A percentile compares a stretch with the other conserved stretches of the same genome.
These are phyloP conservation scores for Nephelium lappaceum DNA, from an alignment of 345 rosid species.

Conservation along the genomic window DNA sequence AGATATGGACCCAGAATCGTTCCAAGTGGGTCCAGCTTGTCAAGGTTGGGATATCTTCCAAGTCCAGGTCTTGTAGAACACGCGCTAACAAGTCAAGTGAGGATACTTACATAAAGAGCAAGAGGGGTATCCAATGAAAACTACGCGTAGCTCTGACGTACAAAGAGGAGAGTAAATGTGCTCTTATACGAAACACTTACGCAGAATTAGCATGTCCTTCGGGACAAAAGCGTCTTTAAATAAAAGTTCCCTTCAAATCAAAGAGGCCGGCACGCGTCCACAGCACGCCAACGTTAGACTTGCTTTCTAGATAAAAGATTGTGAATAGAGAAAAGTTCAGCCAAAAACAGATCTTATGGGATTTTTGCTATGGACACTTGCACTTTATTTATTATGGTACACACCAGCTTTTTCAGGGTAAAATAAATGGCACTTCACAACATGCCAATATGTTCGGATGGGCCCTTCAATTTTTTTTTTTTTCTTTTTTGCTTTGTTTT, in stretches of 20 bases:
- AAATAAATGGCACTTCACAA: not conserved
- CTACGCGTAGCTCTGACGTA: not conserved
- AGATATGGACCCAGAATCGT: not conserved
- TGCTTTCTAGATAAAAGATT: not conserved
- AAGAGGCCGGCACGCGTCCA: not conserved
- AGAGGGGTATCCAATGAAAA: not conserved
- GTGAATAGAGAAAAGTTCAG: not conserved
- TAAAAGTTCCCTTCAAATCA: not conserved
- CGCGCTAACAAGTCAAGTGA: not conserved
- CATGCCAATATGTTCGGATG: no score
- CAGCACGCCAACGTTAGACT: not conserved
- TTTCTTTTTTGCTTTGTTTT: not conserved
- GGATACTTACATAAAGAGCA: no score
- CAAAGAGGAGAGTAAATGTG: not conserved
- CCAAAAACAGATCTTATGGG: not conserved
- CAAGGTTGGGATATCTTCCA: not conserved
- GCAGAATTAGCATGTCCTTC: no score
- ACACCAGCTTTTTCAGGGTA: not conserved
- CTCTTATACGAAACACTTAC: no score
- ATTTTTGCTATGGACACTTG: not conserved
- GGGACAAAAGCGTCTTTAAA: not conserved
- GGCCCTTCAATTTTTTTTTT: not conserved
- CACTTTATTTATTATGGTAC: not conserved
- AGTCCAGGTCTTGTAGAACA: not conserved
- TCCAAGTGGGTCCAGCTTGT: not conserved